Evolutionary conservation across 1,284 basidiomycete genomes (phyloP), one percentile per base, ranked within the genome.

Genomic region (Leccinum solheimii): DNA sequence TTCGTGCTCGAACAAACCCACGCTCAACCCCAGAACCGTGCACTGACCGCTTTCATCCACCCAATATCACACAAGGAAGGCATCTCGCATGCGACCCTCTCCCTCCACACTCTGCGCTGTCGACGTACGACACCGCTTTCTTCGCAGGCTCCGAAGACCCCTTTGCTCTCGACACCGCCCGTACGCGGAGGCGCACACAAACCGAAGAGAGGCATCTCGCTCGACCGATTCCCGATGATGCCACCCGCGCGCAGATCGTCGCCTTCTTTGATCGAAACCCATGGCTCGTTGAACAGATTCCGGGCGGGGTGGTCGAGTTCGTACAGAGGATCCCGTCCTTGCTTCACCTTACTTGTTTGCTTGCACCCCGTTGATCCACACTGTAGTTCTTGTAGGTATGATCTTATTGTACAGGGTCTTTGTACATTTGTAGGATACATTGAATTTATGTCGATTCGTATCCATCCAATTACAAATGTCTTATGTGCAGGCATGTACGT

Each of bases 1-100:
- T 78, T 90, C 27, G 88, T 92, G 19, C 83, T 87, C 59, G 87
- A 90, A 65, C 80, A 85, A 10, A 80, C 82, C 34, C 85, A 83
- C 62, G 68, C 68, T 27, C 70, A 72, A 55, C 60, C 71, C 5
- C 72, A 70, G 57, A 81, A 83, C 11, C 79, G 81, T 10, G 54
- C 55, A 32, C 74, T 91, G 6, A 83, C 90, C 58, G 80, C 86
- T 1, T 95, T 93, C 77, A 80, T 94, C 92, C 91, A 0, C 78
- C 81, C 2, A 66, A 76, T 2, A 74, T 86, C 8, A 72, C 82
- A n/a, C 72, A 78, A 19, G 75, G 75, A 13, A 83, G 85, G 64
- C 79, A 84, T 16, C 78, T 93, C 57, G 85, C 88, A 3, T 95
- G 89, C 66, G 94, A 96, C 70, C 93, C 93, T 1, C 77, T 95